Evolutionary conservation across 371 early-diverging fungal genomes (phyloP).

Genomic region (Zopfochytrium polystomum): DNA sequence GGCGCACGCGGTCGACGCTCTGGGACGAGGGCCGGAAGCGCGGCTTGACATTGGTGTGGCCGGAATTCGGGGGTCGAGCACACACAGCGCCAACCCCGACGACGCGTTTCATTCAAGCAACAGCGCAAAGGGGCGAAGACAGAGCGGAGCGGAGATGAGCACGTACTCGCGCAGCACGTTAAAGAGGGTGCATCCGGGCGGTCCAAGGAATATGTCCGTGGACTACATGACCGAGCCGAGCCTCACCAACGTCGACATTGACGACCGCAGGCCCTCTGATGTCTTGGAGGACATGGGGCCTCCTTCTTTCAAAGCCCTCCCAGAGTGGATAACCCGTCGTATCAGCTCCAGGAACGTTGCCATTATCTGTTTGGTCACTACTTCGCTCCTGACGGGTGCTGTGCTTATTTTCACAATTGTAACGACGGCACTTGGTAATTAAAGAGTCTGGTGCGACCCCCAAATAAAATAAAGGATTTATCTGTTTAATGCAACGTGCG

Average conservation of each 20-base stretch:
- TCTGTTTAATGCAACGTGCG: too few relatives aligned
- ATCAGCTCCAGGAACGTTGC: constrained; percentile 33
- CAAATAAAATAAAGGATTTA: too few relatives aligned
- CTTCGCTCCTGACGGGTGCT: constrained; percentile 24
- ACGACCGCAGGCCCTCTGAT: not conserved
- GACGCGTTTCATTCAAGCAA: too few relatives aligned
- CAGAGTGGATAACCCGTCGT: constrained; percentile 28
- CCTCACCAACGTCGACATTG: not conserved
- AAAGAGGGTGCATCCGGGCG: not conserved
- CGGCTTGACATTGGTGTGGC: too few relatives aligned
- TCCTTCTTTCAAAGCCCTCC: constrained; percentile 32
- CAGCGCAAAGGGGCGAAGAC: too few relatives aligned
- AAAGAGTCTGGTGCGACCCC: too few relatives aligned
- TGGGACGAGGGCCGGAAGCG: too few relatives aligned
- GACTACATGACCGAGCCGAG: not conserved
- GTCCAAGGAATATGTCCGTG: not conserved
- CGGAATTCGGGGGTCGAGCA: too few relatives aligned
- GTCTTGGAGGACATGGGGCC: constrained; percentile 6
- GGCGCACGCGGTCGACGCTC: too few relatives aligned
- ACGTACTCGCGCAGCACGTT: too few relatives aligned
- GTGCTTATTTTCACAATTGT: constrained; percentile 31
- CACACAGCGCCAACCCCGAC: too few relatives aligned
- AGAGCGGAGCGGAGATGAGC: too few relatives aligned
- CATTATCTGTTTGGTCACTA: constrained; percentile 28
- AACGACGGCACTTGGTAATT: constrained; percentile 14